Percentiles rank a stretch among this genome's conserved stretches.
These are phyloP conservation scores for Pichia sp. DNA, from an alignment of 1,139 yeast genomes.

Conservation along the genomic window DNA sequence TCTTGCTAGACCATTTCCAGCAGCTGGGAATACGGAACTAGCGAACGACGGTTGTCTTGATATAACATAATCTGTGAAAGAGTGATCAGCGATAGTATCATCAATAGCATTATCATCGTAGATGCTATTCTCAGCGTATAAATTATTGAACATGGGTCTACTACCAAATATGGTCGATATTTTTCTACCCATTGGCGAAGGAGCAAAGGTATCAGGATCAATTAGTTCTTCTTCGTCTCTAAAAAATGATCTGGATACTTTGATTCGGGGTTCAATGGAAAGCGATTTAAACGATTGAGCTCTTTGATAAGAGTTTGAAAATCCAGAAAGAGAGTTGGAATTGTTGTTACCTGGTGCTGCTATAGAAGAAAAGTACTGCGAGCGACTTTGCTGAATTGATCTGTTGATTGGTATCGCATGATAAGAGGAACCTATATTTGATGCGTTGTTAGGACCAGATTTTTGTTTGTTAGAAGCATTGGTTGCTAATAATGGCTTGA, in stretches of 20 bases:
- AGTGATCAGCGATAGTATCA: slow-evolving; percentile 28
- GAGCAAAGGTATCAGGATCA: slow-evolving; percentile 67
- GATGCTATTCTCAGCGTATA: slow-evolving; percentile 13
- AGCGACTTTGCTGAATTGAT: slow-evolving; percentile 11
- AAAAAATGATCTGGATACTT: slow-evolving; percentile 43
- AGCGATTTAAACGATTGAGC: slow-evolving; percentile 64
- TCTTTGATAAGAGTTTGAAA: slow-evolving; percentile 71
- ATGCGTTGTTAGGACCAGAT: background rate
- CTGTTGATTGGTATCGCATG: slow-evolving; percentile 19
- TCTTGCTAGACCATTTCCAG: slow-evolving; percentile 18
- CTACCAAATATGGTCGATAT: slow-evolving; percentile 43
- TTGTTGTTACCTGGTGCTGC: slow-evolving; percentile 36
- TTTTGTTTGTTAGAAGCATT: background rate
- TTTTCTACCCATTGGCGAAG: slow-evolving; percentile 56
- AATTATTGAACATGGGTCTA: slow-evolving; percentile 26
- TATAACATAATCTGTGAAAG: slow-evolving; percentile 21
- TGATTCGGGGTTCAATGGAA: slow-evolving; percentile 41
- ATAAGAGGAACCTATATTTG: slow-evolving; percentile 4
- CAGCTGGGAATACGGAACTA: slow-evolving; percentile 13
- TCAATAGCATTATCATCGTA: slow-evolving; percentile 33
- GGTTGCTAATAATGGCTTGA: background rate
- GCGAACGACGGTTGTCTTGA: slow-evolving; percentile 19
- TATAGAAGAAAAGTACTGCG: slow-evolving; percentile 25
- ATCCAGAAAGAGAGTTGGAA: slow-evolving; percentile 58
- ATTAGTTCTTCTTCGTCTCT: slow-evolving; percentile 52